Base-by-base conservation (phyloP, 2,329 filamentous ascomycete species). In the Didymella glomerata region DNA sequence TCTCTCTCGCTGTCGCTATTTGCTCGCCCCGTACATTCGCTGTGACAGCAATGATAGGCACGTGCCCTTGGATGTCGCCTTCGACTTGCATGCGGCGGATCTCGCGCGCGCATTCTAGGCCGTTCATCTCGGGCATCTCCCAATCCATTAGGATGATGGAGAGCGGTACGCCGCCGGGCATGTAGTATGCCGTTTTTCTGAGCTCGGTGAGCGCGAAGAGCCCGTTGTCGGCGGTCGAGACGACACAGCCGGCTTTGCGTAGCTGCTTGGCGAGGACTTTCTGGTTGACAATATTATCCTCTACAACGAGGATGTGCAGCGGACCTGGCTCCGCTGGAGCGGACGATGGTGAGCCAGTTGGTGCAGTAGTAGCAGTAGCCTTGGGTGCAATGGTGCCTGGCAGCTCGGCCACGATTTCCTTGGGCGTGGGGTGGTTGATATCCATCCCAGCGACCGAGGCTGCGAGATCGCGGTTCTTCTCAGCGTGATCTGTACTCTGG, bases 41-140 rank as follows among this genome's bases (percentile, higher is more conserved):
- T 8, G 73, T 77, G 0, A 77, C 73, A 2, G 75, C 75, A 28
- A 78, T 72, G 7, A 77, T 66, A 0, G 75, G 74, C 3, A 77
- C 68, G 60, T 76, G 73, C 0, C 59, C 62, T 11, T 18, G 62
- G 8, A 76, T 30, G 6, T 60, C 52, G 3, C 66, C 65, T 2
- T 48, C 57, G 7, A 9, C 45, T 44, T 74, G 60, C 71, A 76
- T 72, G 11, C 71, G 66, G 2, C 76, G 66, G 24, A 78, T 76
- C n/a, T 65, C 64, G 8, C 60, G 62, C 11, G 71, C 68, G 41
- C 74, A 77, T 3, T 69, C 69, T 8, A 78, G 57, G 1, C 76
- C 76, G 50, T 77, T 70, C 76, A 78, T 78, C 32, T 75, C 68
- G 2, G 76, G 76, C 76, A 78, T 78, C 36, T 78, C 76, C 16